A percentile compares a stretch with the other conserved stretches of the same genome.
phyloP scores from a whole-genome alignment of 139 green algal species.

The Astrephomene gubernaculifera region DNA sequence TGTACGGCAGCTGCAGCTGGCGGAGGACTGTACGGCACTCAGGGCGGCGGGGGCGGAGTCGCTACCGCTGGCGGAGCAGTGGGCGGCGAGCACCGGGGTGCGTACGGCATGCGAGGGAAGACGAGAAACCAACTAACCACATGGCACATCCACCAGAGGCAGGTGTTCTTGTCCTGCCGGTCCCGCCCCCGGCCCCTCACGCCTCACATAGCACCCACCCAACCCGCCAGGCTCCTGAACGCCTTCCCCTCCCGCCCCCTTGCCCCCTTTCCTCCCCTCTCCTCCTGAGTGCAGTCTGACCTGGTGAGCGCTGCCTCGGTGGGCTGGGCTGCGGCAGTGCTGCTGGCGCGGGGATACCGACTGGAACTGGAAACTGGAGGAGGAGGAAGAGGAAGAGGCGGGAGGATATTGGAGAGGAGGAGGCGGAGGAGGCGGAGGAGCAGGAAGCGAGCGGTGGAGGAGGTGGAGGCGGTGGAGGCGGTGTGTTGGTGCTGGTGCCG shows the following conservation, averaged over 20 bases:
- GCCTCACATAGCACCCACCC: no score
- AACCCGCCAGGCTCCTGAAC: no score
- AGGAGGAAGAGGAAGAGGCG: constrained; percentile 42
- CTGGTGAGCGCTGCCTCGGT: constrained; percentile 51
- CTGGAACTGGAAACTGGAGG: constrained; percentile 61
- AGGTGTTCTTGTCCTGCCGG: no score
- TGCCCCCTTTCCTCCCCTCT: neutral
- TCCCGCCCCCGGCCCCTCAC: no score
- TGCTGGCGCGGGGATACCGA: constrained; percentile 64
- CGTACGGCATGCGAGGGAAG: neutral
- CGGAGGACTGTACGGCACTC: constrained; percentile 52
- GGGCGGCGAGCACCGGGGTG: neutral
- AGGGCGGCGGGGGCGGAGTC: constrained; percentile 59
- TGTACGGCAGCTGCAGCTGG: constrained; percentile 57
- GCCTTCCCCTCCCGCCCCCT: neutral
- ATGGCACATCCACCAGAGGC: no score
- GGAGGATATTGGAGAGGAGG: constrained; percentile 61
- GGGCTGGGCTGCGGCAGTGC: constrained; percentile 65
- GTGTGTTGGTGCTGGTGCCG: constrained; percentile 68
- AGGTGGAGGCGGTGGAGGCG: constrained; percentile 45
- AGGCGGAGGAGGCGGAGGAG: constrained; percentile 44
- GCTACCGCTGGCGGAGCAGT: constrained; percentile 43
- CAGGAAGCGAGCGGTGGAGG: no score
- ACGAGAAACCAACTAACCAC: no score
- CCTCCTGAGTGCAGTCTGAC: constrained; percentile 26